Evolutionary conservation across 129 eudicot species (phyloP), one percentile per base, ranked within the genome.

Genomic region (Pseudognaphalium luteoalbum): DNA sequence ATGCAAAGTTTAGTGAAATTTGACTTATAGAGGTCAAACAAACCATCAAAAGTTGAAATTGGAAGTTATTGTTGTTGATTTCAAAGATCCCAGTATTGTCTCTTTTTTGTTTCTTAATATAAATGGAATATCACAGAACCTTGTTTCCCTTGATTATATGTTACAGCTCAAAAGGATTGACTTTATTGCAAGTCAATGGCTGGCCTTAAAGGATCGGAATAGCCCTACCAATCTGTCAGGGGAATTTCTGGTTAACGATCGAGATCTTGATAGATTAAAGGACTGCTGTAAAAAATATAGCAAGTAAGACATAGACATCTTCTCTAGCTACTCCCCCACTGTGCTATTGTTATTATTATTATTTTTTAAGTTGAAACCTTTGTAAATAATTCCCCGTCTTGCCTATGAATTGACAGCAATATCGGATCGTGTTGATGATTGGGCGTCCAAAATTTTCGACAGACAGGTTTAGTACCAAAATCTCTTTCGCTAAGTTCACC

Each of bases 261-360:
- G 22, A 61, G 90, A 87, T 72, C 87, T 93, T 76, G 90, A 87
- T 70, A 85, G 86, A 87, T 81, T 93, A 74, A 80, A 85, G 83
- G 80, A 81, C 76, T 83, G 83, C 71, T 88, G 96, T 71, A 14
- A 30, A 50, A 88, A 81, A 78, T 84, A 80, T 83, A 77, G 66
- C 66, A 75, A 71, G 81, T 87, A 73, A 83, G 85, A 44, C 73
- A 68, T 42, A 83, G 85, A 44, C 73, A 68, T 42, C 35, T 65
- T 63, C 63, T 51, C 22, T 50, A 5, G 60, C n/a, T 70, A 57
- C 39, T 76, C 21, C 39, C 22, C 37, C 57, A n/a, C 17, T 20
- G 58, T 62, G 22, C 56, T 21, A n/a, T 33, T 57, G 39, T 68
- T 37, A 10, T 41, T 39, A n/a, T n/a, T n/a, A n/a, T n/a, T 68